Evolutionary conservation across 805 yeast species (phyloP), one percentile per base, ranked within the genome.

Genomic region (Yamadazyma nakazawae): DNA sequence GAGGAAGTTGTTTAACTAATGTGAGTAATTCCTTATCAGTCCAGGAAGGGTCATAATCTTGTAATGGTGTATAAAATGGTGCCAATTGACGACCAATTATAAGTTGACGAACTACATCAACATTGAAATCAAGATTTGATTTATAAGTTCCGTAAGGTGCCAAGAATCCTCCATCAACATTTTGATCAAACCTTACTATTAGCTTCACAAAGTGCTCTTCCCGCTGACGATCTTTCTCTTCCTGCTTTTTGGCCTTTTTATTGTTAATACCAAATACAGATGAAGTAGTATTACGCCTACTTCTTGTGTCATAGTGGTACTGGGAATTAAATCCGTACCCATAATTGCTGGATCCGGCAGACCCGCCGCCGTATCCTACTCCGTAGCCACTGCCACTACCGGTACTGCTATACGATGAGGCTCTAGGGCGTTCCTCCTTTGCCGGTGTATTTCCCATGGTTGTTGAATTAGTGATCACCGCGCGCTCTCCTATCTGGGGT

Each of bases 111-210:
- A 94, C 97, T 2, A 85, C 71, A 13, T 78, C 78, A 13, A 86
- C 78, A 57, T 85, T 79, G 67, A 81, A 92, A 62, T 88, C 96
- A 45, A 85, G 63, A 55, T 82, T 84, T 40, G 85, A 82, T 52
- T 82, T 79, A 65, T 92, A 92, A 28, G 87, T 86, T 1, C 97
- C 97, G 65, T 79, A 88, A 0, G 98, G 97, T 1, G 96, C 96
- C 52, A 92, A 67, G 60, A 70, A 90, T 1, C 99, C 99, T 16
- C 99, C 99, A 66, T 94, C 98, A 13, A 92, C 96, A 52, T 72
- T 80, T 58, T 88, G 96, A 34, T 72, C 72, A 56, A 64, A 77
- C 50, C 76, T 70, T 2, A 86, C 88, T 18, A 86, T 68, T 45
- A 86, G 67, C 19, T 81, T 76, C 51, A 67, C 55, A 45, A 78